Base-by-base conservation (phyloP, 2,329 filamentous ascomycete genomes). In the Colletotrichum higginsianum region DNA sequence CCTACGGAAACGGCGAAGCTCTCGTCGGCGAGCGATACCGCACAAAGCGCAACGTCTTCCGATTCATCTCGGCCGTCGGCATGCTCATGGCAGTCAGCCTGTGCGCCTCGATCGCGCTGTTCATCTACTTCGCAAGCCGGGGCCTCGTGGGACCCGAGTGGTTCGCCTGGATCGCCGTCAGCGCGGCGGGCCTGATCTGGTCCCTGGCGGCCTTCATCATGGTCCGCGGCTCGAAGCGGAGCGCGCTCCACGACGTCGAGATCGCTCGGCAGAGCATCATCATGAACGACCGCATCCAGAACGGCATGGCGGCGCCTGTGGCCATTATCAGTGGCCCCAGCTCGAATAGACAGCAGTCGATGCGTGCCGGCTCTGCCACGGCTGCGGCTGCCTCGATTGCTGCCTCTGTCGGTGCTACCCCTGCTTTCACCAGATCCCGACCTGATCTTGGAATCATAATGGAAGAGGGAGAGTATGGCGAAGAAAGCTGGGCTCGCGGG, bases 141-240 rank as follows among this genome's bases (percentile, higher is more conserved):
- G 40, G 23, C 16, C 13, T 13, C 11, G 40, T 18, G 23, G 50
- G 60, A 2, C 23, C 52, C 16, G 66, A 11, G 18, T 69, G 61
- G 61, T 58, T 50, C 46, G 61, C 21, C 8, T 69, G 66, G 66
- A 60, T 60, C 35, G 61, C 12, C 2, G 12, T 58, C 38, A 66
- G 61, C 47, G 61, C 42, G 4, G 52, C 11, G 15, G 46, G 61
- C 7, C 16, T 57, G 2, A 38, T 66, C 5, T 44, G 38, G 18
- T 44, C 66, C n/a, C 26, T 60, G 0, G 6, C 53, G 13, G 46
- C 55, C 21, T 52, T 66, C 12, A 30, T 58, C 7, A 52, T 50
- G 53, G 66, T 46, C 13, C 52, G 23, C 12, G 46, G 40, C 5
- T 40, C 44, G 38, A 26, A 44, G 46, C 60, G 26, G 3, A 18